phyloP scores from a whole-genome alignment of 768 basidiomycete species.

The Dentipellis sp. region DNA sequence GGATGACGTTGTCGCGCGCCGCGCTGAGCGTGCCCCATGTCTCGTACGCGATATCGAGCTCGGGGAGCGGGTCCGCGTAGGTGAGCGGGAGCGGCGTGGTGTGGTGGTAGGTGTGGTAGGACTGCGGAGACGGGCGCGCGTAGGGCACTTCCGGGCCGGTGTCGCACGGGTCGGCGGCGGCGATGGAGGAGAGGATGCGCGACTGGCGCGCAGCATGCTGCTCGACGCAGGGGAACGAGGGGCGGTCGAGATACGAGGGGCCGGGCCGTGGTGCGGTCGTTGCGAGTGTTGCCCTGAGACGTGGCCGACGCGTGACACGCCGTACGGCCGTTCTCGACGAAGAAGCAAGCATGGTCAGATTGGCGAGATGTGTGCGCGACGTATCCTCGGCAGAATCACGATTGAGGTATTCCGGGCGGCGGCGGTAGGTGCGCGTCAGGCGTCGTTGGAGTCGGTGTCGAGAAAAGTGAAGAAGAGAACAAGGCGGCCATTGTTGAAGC shows the following conservation, averaged over 20 bases:
- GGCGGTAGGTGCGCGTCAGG: no score
- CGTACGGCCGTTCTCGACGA: no score
- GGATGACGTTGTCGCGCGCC: constrained; percentile 75
- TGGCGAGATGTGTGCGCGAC: no score
- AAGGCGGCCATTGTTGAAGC: no score
- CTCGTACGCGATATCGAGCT: constrained; percentile 91
- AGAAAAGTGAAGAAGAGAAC: no score
- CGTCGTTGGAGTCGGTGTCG: no score
- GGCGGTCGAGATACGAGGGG: constrained; percentile 4
- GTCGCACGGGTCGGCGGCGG: constrained; percentile 21
- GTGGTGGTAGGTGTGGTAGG: constrained; percentile 67
- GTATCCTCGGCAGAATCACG: no score
- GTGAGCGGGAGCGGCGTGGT: constrained; percentile 52
- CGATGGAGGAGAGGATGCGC: constrained; percentile 29
- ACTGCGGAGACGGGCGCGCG: constrained; percentile 64
- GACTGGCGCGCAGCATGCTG: constrained; percentile 69
- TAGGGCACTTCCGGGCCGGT: constrained; percentile 79
- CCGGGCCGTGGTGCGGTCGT: no score
- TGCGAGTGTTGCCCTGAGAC: no score
- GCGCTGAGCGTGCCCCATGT: constrained; percentile 91
- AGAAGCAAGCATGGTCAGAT: no score
- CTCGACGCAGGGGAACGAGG: constrained; percentile 68
- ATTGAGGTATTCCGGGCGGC: no score
- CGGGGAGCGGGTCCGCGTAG: constrained; percentile 45
- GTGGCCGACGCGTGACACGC: no score